Evolutionary conservation across 306 rosid species (phyloP).

Genomic region (Casuarina equisetifolia): DNA sequence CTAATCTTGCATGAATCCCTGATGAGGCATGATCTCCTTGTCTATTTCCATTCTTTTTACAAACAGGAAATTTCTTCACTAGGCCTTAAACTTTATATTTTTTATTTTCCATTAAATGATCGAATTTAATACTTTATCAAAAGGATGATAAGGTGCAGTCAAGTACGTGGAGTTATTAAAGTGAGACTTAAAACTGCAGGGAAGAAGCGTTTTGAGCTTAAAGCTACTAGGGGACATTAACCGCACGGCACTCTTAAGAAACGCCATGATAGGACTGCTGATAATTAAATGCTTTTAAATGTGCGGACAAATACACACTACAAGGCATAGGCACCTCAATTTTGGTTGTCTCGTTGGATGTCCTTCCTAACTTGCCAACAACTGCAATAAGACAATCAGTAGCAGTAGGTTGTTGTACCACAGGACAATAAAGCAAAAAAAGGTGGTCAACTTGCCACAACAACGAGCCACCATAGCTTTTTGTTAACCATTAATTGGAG

Average conservation of each 20-base stretch:
- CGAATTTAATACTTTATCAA: not conserved
- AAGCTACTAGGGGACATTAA: not conserved
- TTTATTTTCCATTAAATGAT: not conserved
- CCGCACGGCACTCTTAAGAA: not conserved
- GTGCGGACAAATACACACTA: not conserved
- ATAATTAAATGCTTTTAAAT: not conserved
- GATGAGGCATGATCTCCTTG: not conserved
- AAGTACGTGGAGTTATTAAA: not conserved
- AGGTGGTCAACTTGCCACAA: not conserved
- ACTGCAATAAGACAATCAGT: not conserved
- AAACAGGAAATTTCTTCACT: not conserved
- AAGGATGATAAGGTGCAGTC: not conserved
- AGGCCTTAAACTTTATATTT: not conserved
- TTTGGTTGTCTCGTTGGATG: not conserved
- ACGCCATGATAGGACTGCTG: not conserved
- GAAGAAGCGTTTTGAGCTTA: not conserved
- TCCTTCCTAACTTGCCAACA: not conserved
- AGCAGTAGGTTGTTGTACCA: not conserved
- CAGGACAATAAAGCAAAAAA: not conserved
- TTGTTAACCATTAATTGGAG: not conserved
- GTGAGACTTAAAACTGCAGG: not conserved
- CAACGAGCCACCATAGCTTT: not conserved
- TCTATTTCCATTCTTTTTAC: not conserved
- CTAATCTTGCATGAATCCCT: constrained; percentile 3
- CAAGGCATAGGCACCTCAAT: not conserved